Base-by-base conservation (phyloP, 2,329 filamentous ascomycete genomes). In the Samsoniella hepiali region DNA sequence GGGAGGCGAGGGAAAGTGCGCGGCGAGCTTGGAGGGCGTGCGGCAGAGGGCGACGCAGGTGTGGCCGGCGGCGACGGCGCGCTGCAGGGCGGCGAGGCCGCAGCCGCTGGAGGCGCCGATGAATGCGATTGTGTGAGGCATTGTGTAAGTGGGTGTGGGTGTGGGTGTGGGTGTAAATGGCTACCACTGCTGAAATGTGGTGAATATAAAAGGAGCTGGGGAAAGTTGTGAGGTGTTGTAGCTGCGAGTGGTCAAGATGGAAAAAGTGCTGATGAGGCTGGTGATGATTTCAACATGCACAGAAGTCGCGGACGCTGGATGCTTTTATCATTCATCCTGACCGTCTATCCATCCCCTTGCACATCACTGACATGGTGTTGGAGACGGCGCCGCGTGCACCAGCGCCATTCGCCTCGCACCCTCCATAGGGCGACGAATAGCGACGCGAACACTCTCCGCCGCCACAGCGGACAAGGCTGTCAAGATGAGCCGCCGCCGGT, bases 91-190 rank as follows among this genome's bases (percentile, higher is more conserved):
- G 17, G 73, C 67, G 65, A 77, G 72, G 51, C 76, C 76, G 65
- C 72, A 76, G 61, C 78, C 79, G 51, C 72, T 75, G 5, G 78
- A 80, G 65, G 78, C 75, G 65, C 79, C 79, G 67, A 81, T 74
- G 69, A 80, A 73, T 56, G 74, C 73, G 40, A 76, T 65, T 5
- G 50, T 51, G 22, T 49, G 32, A 42, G 57, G 42, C 62, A 64
- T 64, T 34, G 31, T 56, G 22, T 36, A 10, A 36, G 15, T 55
- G 22, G 17, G 47, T 11, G 27, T 29, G 49, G 31, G 49, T 13
- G 29, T 36, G 4, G 11, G 3, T 36, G 31, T n/a, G 11, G 31
- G 42, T 49, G 45, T 49, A 13, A 49, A 36, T 13, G 15, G n/a
- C 5, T 22, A 8, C 11, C 42, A 5, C 9, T 29, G 22, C 13